Percentiles rank a stretch among this genome's conserved stretches.
Conservation (phyloP, 257 asterid species). For the Linaria vulgaris region DNA sequence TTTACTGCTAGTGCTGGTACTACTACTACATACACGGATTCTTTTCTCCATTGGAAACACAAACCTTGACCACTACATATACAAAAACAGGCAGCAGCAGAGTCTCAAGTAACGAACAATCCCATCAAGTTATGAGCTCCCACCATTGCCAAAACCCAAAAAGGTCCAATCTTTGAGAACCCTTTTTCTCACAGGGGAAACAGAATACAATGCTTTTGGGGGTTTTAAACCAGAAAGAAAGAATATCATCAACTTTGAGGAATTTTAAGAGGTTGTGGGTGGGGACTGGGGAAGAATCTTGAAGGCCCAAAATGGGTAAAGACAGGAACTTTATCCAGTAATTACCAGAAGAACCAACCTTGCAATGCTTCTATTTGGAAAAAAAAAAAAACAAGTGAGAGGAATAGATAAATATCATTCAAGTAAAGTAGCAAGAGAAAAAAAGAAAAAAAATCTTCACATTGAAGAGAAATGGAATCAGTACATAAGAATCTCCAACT, state of each 20-base stretch:
- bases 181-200: constrained; percentile 13
- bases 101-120: constrained; percentile 25
- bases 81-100: neutral
- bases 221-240: constrained; percentile 20
- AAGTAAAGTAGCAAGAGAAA: constrained; percentile 11
- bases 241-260: constrained; percentile 17
- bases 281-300: constrained; percentile 42
- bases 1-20: constrained; percentile 24
- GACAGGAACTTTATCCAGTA: constrained; percentile 16
- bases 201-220: constrained; percentile 25
- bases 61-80: constrained; percentile 22
- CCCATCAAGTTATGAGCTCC: constrained; percentile 26
- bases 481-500: constrained; percentile 38
- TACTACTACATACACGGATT: constrained; percentile 12
- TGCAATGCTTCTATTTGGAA: no score
- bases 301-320: constrained; percentile 37
- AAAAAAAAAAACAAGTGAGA: constrained; percentile 11
- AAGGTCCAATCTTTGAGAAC: neutral
- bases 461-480: constrained; percentile 49
- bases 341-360: constrained; percentile 13
- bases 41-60: constrained; percentile 44
- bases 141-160: constrained; percentile 24
- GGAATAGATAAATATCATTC: constrained; percentile 28
- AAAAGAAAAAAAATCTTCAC: constrained; percentile 44
- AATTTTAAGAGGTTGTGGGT: constrained; percentile 26